Evolutionary conservation across 2,329 filamentous ascomycete genomes (phyloP).

Genomic region (Chaetomium globosum): DNA sequence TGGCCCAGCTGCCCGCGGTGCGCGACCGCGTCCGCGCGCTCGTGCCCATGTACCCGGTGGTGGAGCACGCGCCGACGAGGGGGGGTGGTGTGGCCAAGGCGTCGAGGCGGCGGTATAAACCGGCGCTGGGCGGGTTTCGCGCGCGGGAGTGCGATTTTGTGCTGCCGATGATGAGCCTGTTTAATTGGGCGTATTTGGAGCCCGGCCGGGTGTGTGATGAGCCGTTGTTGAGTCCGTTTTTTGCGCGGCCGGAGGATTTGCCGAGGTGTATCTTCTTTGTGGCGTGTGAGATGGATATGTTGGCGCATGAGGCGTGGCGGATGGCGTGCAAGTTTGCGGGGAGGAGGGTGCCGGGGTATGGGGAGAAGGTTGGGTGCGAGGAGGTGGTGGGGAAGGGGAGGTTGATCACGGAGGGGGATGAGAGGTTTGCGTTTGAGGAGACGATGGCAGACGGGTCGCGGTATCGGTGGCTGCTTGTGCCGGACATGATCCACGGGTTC

Average conservation of each 20-base stretch:
- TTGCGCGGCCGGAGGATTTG: constrained; percentile 41
- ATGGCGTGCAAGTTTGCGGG: constrained; percentile 45
- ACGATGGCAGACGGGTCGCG: constrained; percentile 29
- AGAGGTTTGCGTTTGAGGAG: constrained; percentile 39
- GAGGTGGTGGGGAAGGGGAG: constrained; percentile 33
- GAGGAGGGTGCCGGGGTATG: constrained; percentile 36
- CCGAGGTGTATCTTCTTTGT: constrained; percentile 50
- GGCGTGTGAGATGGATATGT: constrained; percentile 51
- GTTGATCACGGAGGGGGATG: constrained; percentile 37
- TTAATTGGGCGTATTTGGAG: constrained; percentile 49
- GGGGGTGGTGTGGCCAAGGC: constrained; percentile 37
- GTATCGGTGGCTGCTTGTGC: constrained; percentile 42
- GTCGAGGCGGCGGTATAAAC: constrained; percentile 44
- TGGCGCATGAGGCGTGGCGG: constrained; percentile 48
- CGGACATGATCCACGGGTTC: constrained; percentile 41
- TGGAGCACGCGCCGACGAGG: constrained; percentile 45
- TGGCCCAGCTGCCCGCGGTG: constrained; percentile 46
- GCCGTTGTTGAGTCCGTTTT: constrained; percentile 48
- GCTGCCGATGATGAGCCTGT: constrained; percentile 38
- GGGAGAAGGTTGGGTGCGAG: constrained; percentile 39
- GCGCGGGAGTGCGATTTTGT: constrained; percentile 38
- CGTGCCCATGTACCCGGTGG: constrained; percentile 50
- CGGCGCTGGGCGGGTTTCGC: constrained; percentile 39
- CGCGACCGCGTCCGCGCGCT: constrained; percentile 42
- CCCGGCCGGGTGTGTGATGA: constrained; percentile 43